phyloP scores from a whole-genome alignment of 78 protist genomes.

The Dictyostelium firmibasis region DNA sequence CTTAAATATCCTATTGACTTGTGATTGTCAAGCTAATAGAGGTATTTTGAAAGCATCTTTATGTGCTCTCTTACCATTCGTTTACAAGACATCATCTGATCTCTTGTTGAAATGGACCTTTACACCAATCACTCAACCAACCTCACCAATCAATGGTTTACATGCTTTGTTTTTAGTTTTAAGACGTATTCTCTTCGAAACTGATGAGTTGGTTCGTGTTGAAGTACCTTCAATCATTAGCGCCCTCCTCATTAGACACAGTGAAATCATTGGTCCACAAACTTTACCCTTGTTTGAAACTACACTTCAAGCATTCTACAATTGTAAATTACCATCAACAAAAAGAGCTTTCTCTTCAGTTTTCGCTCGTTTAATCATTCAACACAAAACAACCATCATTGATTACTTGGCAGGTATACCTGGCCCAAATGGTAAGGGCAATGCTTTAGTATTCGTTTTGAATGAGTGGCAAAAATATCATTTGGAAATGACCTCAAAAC shows the following conservation, averaged over 20 bases:
- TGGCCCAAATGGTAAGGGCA: neutral
- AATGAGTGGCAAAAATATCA: constrained; percentile 52
- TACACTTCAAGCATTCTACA: neutral
- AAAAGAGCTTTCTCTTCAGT: constrained; percentile 7
- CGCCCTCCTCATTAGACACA: neutral
- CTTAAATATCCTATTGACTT: neutral
- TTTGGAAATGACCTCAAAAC: neutral
- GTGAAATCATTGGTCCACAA: neutral
- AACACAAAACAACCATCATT: neutral
- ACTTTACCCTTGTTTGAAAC: neutral
- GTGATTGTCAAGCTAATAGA: neutral
- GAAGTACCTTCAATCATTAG: constrained; percentile 24
- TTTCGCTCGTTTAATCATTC: constrained; percentile 30
- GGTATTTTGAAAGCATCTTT: neutral
- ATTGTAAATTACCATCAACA: constrained; percentile 13
- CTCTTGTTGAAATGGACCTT: neutral
- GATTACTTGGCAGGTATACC: constrained; percentile 5
- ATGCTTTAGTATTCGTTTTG: neutral
- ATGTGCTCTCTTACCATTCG: neutral
- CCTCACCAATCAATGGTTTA: neutral
- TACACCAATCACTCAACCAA: neutral
- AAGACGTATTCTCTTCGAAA: neutral
- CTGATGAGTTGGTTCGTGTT: constrained; percentile 2
- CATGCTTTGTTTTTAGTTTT: neutral
- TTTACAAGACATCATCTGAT: neutral